A percentile compares a stretch with the other conserved stretches of the same genome.
phyloP scores from a whole-genome alignment of 2,329 filamentous ascomycete genomes.

The Fusarium buxicola region DNA sequence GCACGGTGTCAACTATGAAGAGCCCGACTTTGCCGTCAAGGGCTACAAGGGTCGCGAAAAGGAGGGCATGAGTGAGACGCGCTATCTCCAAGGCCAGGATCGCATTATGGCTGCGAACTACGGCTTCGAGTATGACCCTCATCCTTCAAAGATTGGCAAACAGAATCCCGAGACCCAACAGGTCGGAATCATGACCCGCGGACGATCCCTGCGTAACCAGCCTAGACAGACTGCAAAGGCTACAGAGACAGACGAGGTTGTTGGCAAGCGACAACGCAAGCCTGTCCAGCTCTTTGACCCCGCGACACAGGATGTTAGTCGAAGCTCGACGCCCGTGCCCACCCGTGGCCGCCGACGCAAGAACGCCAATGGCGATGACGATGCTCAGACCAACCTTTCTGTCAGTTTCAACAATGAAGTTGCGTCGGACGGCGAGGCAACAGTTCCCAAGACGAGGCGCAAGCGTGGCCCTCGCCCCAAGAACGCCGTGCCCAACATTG shows the following conservation, averaged over 20 bases:
- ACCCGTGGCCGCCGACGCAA: conserved; percentile 49
- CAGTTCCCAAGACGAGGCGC: conserved; percentile 46
- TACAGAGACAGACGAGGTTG: conserved; percentile 64
- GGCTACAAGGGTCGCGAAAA: conserved; percentile 62
- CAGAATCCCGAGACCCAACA: conserved; percentile 69
- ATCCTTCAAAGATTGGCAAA: conserved; percentile 66
- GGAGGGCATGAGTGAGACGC: conserved; percentile 57
- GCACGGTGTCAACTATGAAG: conserved; percentile 57
- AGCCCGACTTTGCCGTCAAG: conserved; percentile 66
- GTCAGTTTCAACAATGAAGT: conserved; percentile 52
- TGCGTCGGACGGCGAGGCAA: conserved; percentile 48
- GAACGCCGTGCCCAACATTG: conserved; percentile 36
- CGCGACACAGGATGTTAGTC: conserved; percentile 62
- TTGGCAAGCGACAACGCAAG: conserved; percentile 66
- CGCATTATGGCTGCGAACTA: conserved; percentile 69
- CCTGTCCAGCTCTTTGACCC: conserved; percentile 64
- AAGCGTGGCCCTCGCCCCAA: conserved; percentile 48
- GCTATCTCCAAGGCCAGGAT: conserved; percentile 65
- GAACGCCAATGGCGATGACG: conserved; percentile 47
- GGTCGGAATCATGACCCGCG: conserved; percentile 62
- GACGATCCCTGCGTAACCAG: conserved; percentile 66
- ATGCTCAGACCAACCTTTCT: conserved; percentile 43
- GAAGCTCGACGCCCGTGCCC: conserved; percentile 62
- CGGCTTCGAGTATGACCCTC: conserved; percentile 70
- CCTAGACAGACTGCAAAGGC: conserved; percentile 69